Evolutionary conservation across 2,329 filamentous ascomycete species (phyloP).

Genomic region (Fusarium cyanostomum): DNA sequence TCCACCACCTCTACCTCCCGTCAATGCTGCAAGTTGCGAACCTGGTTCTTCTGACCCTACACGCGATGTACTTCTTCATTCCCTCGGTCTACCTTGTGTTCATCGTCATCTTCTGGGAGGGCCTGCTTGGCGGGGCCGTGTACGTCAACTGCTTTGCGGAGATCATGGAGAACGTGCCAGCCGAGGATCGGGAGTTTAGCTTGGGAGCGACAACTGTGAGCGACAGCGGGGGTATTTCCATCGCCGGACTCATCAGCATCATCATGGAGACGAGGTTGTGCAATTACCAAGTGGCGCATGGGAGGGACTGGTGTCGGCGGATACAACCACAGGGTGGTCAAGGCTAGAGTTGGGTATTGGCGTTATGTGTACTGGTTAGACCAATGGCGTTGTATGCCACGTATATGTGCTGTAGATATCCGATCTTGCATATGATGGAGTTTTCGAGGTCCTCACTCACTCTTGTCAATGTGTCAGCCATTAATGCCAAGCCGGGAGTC

Average conservation of each 20-base stretch:
- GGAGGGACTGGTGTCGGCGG: constrained; percentile 76
- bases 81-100: constrained; percentile 90
- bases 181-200: constrained; percentile 87
- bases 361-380: not conserved
- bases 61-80: constrained; percentile 83
- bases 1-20: constrained; percentile 83
- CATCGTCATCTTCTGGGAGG: constrained; percentile 90
- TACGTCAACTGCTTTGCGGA: constrained; percentile 97
- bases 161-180: constrained; percentile 83
- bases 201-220: constrained; percentile 90
- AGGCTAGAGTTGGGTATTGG: constrained; percentile 2
- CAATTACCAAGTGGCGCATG: constrained; percentile 82
- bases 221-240: constrained; percentile 89
- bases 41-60: constrained; percentile 74
- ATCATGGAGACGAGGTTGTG: constrained; percentile 83
- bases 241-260: constrained; percentile 87
- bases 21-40: constrained; percentile 85
- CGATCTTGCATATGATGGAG: constrained; percentile 5
- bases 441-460: not conserved
- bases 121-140: constrained; percentile 86
- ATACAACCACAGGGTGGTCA: constrained; percentile 52
- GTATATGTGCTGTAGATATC: not conserved
- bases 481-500: too few relatives aligned
- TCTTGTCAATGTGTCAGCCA: too few relatives aligned
- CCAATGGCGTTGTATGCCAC: not conserved